Conservation (phyloP, 2,329 filamentous ascomycete genomes). For the Phaeosphaeriaceae sp. region DNA sequence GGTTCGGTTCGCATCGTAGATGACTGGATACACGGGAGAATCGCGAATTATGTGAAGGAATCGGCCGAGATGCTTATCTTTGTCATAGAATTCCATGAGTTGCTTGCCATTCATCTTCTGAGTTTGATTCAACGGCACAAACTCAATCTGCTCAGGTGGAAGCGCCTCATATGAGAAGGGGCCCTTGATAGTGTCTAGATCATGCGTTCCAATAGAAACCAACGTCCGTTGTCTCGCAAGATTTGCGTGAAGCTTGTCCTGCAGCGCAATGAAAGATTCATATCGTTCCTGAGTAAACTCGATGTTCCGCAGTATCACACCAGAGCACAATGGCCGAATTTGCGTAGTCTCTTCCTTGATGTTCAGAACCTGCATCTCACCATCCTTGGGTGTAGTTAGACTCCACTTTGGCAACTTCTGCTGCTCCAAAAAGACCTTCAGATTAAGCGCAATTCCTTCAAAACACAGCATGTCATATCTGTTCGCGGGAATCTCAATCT, state of each 20-base stretch:
- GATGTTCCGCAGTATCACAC: slow-evolving; percentile 86
- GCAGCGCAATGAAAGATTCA: slow-evolving; percentile 95
- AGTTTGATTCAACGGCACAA: slow-evolving; percentile 87
- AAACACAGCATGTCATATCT: slow-evolving; percentile 95
- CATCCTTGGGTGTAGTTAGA: slow-evolving; percentile 73
- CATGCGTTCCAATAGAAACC: slow-evolving; percentile 97
- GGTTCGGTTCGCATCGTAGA: slow-evolving; percentile 84
- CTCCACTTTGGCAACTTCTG: slow-evolving; percentile 78
- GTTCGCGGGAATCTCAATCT: slow-evolving; percentile 98
- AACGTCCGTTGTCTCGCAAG: slow-evolving; percentile 89
- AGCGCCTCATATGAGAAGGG: slow-evolving; percentile 97
- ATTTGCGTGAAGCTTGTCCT: slow-evolving; percentile 98
- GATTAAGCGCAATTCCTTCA: slow-evolving; percentile 92
- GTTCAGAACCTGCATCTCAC: slow-evolving; percentile 79
- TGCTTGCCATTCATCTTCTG: slow-evolving; percentile 86
- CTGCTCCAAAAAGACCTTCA: slow-evolving; percentile 90
- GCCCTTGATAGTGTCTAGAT: slow-evolving; percentile 89
- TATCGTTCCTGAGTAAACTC: slow-evolving; percentile 91
- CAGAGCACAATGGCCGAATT: slow-evolving; percentile 87
- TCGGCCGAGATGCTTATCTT: slow-evolving; percentile 87
- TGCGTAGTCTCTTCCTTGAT: slow-evolving; percentile 77
- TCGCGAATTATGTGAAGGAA: slow-evolving; percentile 95
- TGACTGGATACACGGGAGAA: slow-evolving; percentile 91
- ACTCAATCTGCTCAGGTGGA: slow-evolving; percentile 89
- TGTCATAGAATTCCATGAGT: slow-evolving; percentile 92